Percentiles rank a stretch among this genome's conserved stretches.
These are phyloP conservation scores for Clonostachys sp. DNA, from an alignment of 2,329 filamentous ascomycete genomes.

Conservation along the genomic window DNA sequence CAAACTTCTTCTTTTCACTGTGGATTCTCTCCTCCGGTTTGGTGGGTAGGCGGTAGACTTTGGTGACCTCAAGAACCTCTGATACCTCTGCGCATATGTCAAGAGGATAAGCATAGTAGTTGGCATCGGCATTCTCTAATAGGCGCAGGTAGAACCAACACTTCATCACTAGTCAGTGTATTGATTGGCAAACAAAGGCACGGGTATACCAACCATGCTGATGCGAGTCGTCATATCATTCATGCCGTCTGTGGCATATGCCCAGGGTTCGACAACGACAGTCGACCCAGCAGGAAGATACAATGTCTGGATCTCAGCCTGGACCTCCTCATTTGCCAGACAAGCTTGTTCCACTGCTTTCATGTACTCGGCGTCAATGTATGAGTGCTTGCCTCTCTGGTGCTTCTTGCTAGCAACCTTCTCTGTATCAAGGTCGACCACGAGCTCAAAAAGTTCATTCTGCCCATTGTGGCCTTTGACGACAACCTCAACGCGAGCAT, in stretches of 20 bases:
- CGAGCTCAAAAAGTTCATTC: conserved; percentile 16
- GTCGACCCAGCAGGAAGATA: conserved; percentile 35
- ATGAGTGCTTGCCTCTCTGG: conserved; percentile 34
- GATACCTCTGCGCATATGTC: conserved; percentile 44
- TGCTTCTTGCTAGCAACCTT: conserved; percentile 16
- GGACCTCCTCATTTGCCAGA: conserved; percentile 31
- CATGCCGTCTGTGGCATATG: conserved; percentile 48
- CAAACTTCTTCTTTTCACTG: conserved; percentile 19
- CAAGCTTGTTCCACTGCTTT: conserved; percentile 39
- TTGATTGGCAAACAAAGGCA: too few relatives aligned
- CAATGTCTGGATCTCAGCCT: conserved; percentile 32
- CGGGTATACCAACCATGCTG: conserved; percentile 32
- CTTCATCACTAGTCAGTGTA: conserved; percentile 1
- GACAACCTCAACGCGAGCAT: conserved; percentile 31
- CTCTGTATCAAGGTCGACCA: conserved; percentile 18
- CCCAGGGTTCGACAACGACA: conserved; percentile 48
- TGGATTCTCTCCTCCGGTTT: conserved; percentile 17
- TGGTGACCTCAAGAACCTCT: conserved; percentile 34
- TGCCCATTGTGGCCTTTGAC: conserved; percentile 2
- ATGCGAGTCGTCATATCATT: conserved; percentile 40
- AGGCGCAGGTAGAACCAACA: conserved; percentile 18
- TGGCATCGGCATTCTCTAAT: conserved; percentile 35
- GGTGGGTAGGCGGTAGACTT: conserved; percentile 37
- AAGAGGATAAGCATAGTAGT: conserved; percentile 51
- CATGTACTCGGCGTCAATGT: conserved; percentile 43